Evolutionary conservation across 371 early-diverging fungal species (phyloP).

Genomic region (Actinomortierella ambigua): DNA sequence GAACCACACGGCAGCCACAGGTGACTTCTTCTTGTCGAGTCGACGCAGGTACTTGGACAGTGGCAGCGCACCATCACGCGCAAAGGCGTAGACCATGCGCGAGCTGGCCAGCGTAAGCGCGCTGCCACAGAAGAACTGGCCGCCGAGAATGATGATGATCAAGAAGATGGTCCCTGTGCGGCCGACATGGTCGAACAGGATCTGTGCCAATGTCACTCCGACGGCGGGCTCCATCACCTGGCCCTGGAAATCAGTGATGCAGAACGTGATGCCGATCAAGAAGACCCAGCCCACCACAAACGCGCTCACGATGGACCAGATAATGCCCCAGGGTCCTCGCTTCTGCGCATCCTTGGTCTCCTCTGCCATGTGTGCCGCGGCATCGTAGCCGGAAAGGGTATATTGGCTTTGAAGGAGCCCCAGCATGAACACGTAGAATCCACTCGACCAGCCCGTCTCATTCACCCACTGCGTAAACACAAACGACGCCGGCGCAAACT

Average conservation of each 20-base stretch:
- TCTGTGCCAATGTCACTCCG: constrained; percentile 52
- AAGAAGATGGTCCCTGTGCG: constrained; percentile 52
- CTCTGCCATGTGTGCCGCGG: constrained; percentile 57
- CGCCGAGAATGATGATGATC: constrained; percentile 59
- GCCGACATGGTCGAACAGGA: constrained; percentile 60
- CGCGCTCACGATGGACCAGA: constrained; percentile 50
- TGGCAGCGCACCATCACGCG: constrained; percentile 74
- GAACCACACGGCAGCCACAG: constrained; percentile 49
- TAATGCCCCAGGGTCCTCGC: constrained; percentile 69
- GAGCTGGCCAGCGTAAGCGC: constrained; percentile 61
- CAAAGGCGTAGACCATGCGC: constrained; percentile 75
- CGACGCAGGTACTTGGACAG: constrained; percentile 53
- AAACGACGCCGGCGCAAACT: constrained; percentile 47
- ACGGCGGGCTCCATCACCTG: constrained; percentile 50
- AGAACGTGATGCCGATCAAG: constrained; percentile 48
- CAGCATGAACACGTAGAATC: constrained; percentile 57
- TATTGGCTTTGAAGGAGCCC: constrained; percentile 54
- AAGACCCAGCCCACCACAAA: constrained; percentile 49
- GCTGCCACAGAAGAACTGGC: constrained; percentile 62
- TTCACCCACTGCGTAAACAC: constrained; percentile 52
- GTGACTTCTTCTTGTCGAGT: constrained; percentile 52
- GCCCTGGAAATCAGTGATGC: constrained; percentile 48
- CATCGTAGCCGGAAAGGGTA: constrained; percentile 68
- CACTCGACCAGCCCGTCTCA: constrained; percentile 49
- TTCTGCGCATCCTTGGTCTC: constrained; percentile 65